Evolutionary conservation across 139 green algal species (phyloP).

Genomic region (Axilococcus clingmanii): DNA sequence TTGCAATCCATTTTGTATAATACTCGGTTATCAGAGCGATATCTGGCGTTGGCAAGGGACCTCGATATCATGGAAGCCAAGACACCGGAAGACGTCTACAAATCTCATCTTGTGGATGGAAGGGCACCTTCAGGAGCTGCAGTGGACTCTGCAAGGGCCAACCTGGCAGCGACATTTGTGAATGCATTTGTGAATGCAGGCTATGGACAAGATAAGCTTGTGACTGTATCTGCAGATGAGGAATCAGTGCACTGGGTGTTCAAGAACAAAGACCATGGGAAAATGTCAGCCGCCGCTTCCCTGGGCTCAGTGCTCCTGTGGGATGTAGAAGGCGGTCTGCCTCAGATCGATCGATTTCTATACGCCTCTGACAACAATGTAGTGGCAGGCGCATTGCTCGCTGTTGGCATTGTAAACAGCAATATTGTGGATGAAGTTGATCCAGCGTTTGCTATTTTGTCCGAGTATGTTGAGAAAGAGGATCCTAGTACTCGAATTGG

Average conservation of each 20-base stretch:
- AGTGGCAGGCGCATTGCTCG: slow-evolving; percentile 83
- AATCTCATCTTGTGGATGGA: slow-evolving; percentile 87
- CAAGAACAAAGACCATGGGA: slow-evolving; percentile 98
- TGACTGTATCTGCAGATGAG: slow-evolving; percentile 31
- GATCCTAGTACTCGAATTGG: slow-evolving; percentile 57
- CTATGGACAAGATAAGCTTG: slow-evolving; percentile 89
- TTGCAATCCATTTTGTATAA: slow-evolving; percentile 48
- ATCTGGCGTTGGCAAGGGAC: slow-evolving; percentile 85
- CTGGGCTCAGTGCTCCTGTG: slow-evolving; percentile 86
- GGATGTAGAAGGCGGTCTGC: slow-evolving; percentile 94
- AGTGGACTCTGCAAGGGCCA: slow-evolving; percentile 84
- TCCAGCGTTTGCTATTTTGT: slow-evolving; percentile 91
- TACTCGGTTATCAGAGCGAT: slow-evolving; percentile 71
- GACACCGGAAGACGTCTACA: slow-evolving; percentile 91
- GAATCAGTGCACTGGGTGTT: slow-evolving; percentile 86
- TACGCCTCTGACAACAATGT: slow-evolving; percentile 81
- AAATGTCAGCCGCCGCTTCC: slow-evolving; percentile 84
- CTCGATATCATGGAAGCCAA: slow-evolving; percentile 98
- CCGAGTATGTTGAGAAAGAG: slow-evolving; percentile 71
- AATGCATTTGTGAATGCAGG: slow-evolving; percentile 98
- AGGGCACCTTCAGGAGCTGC: slow-evolving; percentile 39
- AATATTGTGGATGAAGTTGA: slow-evolving; percentile 89
- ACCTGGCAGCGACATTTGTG: slow-evolving; percentile 93
- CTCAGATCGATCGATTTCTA: slow-evolving; percentile 96
- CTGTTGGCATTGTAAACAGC: slow-evolving; percentile 83